Base-by-base conservation (phyloP, 2,329 filamentous ascomycete genomes). In the Aaosphaeria pasadenensis region DNA sequence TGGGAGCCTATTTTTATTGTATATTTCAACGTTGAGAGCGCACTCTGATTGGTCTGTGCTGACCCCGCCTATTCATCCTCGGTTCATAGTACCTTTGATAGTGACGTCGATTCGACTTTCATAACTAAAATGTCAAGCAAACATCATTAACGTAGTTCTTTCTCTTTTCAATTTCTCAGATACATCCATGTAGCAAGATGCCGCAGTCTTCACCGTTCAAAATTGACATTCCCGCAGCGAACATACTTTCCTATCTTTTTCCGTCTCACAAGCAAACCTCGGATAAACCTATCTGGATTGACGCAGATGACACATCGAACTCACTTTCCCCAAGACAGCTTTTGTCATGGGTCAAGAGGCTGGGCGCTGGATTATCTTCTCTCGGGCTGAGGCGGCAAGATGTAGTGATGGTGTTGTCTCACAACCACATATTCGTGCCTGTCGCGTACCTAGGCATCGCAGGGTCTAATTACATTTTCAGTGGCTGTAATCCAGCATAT, bases 361-460 rank as follows among this genome's bases (percentile, higher is more conserved):
- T 83, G n/a, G 76, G 73, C 0, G 63, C 69, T 35, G 79, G 79
- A 4, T 67, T 83, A 11, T 68, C 77, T 43, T 66, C 58, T 3
- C 56, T 78, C 6, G 77, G 75, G 0, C 49, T 82, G 5, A 57
- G 71, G 47, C 68, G 63, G 43, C 76, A 76, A 9, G 79, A 82
- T 44, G 76, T 79, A 2, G 76, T 80, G 31, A 72, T 82, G 71
- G 72, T 81, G 39, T 79, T 76, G 55, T 77, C 76, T 0, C 73
- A 76, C 2, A 83, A 82, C 56, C 77, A 81, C 51, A 75, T 83
- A 36, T 80, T 78, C 52, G 73, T 82, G 1, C 79, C 79, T 0
- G 75, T 77, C 4, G 75, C 76, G 11, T 82, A 80, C 55, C 66
- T 82, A 5, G 79, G 77, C 3, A 74, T 79, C 36, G 74, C 80